Evolutionary conservation across 177 flowering plant species (phyloP).

Genomic region (Vitis hybrid): DNA sequence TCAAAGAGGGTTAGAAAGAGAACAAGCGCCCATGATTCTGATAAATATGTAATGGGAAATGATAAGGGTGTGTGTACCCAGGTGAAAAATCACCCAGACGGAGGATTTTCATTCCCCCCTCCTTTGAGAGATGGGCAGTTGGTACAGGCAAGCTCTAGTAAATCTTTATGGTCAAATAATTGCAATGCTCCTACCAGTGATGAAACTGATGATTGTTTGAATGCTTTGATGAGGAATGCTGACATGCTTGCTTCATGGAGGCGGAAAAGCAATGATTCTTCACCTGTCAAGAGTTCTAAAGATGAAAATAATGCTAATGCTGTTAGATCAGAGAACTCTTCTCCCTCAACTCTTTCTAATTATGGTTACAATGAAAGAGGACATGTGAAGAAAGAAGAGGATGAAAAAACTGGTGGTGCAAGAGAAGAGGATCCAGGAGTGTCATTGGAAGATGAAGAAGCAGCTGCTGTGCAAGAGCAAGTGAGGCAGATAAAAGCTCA

Average conservation of each 20-base stretch:
- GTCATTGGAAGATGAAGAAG: slow-evolving; percentile 91
- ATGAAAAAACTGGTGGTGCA: slow-evolving; percentile 39
- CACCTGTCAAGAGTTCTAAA: slow-evolving; percentile 66
- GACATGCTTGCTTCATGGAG: slow-evolving; percentile 75
- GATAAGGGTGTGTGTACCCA: slow-evolving; percentile 35
- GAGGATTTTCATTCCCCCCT: slow-evolving; percentile 80
- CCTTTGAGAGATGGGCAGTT: slow-evolving; percentile 53
- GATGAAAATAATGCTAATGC: slow-evolving; percentile 57
- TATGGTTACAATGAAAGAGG: slow-evolving; percentile 54
- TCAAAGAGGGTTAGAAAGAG: slow-evolving; percentile 40
- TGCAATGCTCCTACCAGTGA: slow-evolving; percentile 29
- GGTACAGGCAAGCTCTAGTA: slow-evolving; percentile 48
- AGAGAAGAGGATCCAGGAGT: slow-evolving; percentile 74
- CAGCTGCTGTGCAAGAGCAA: slow-evolving; percentile 96
- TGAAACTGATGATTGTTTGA: slow-evolving; percentile 41
- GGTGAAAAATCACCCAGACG: slow-evolving; percentile 44
- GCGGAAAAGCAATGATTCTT: slow-evolving; percentile 71
- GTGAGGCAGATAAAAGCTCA: slow-evolving; percentile 92
- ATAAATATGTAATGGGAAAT: slow-evolving; percentile 42
- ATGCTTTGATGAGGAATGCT: slow-evolving; percentile 41
- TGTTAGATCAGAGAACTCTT: slow-evolving; percentile 57
- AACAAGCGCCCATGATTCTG: slow-evolving; percentile 30
- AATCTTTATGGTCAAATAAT: slow-evolving; percentile 61
- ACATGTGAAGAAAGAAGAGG: slow-evolving; percentile 46
- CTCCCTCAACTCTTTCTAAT: slow-evolving; percentile 62